Conservation (phyloP, 2,329 filamentous ascomycete genomes). For the Botrytis sinoallii region DNA sequence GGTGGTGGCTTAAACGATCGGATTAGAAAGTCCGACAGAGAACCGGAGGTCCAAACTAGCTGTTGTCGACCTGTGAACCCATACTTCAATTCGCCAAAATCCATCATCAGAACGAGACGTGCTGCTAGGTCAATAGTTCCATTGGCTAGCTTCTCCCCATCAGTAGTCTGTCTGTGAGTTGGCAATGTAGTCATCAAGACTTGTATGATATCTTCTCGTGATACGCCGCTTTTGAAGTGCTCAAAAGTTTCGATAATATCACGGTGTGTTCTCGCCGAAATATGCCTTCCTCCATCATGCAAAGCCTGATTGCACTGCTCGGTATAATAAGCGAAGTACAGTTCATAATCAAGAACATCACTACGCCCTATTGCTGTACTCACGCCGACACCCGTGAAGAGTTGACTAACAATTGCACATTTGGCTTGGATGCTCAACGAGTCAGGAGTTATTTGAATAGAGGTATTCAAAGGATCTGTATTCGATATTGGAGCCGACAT, state of each 20-base stretch:
- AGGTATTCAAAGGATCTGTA: no score
- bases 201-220: neutral
- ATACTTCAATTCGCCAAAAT: neutral
- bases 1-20: neutral
- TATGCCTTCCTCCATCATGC: constrained; percentile 18
- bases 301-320: no score
- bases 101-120: neutral
- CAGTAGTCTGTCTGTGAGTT: neutral
- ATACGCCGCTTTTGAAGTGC: neutral
- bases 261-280: constrained; percentile 11
- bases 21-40: neutral
- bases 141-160: neutral
- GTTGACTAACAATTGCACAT: no score
- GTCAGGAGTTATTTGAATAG: no score
- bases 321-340: no score
- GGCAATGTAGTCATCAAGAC: neutral
- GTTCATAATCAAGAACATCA: no score
- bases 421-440: no score
- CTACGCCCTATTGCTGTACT: no score
- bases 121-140: neutral
- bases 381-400: no score
- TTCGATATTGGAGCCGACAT: no score
- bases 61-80: neutral
- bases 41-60: neutral
- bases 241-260: constrained; percentile 13